Percentiles rank a stretch among this genome's conserved stretches.
phyloP scores from a whole-genome alignment of 129 eudicot genomes.

The Flaveria bidentis region DNA sequence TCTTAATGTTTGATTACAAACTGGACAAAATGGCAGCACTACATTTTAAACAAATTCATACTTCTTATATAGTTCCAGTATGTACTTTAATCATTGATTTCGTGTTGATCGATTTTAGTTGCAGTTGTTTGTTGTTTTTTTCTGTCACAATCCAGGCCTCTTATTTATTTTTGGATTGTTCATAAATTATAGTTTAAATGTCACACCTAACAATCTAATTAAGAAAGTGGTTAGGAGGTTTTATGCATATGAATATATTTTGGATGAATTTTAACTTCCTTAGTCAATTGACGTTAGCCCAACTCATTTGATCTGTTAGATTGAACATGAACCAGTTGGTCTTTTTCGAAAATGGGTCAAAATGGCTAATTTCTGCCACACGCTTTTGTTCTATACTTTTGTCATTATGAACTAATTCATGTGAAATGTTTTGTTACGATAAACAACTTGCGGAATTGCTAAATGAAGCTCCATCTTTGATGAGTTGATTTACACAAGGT shows the following conservation, averaged over 20 bases:
- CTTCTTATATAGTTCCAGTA: not conserved
- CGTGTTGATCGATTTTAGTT: not conserved
- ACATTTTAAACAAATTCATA: not conserved
- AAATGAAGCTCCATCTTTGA: constrained; percentile 52
- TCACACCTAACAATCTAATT: not conserved
- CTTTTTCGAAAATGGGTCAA: not conserved
- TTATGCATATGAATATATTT: not conserved
- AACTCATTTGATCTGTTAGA: not conserved
- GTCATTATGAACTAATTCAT: not conserved
- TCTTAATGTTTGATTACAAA: not conserved
- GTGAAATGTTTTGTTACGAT: not conserved
- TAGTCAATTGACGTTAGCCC: not conserved
- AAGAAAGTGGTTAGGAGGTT: not conserved
- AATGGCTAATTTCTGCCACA: not conserved
- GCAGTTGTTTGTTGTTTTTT: not conserved
- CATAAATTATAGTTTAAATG: not conserved
- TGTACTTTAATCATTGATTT: too few relatives aligned
- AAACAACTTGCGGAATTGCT: constrained; percentile 38
- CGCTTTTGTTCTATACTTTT: not conserved
- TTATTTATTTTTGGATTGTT: not conserved
- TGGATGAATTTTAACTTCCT: not conserved
- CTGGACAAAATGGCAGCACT: not conserved
- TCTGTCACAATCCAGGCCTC: not conserved
- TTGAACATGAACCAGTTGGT: not conserved
- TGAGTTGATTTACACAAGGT: constrained; percentile 54